A percentile compares a stretch with the other conserved stretches of the same genome.
These are phyloP conservation scores for Suillus spraguei DNA, from an alignment of 768 basidiomycete genomes.

Conservation along the genomic window DNA sequence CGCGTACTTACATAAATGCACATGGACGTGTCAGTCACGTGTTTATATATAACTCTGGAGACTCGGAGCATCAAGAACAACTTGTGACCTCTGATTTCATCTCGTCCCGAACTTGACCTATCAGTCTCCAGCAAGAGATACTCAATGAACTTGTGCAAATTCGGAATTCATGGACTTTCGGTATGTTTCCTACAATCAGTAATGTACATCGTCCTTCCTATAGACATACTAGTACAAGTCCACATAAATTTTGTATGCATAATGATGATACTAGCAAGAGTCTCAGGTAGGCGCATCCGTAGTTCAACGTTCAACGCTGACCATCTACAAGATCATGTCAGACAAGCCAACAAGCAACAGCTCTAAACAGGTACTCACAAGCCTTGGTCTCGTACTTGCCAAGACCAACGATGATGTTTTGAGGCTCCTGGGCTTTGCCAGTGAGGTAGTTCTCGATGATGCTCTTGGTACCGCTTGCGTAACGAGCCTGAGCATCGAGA, in stretches of 20 bases:
- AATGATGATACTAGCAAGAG: not conserved
- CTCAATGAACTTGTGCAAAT: not conserved
- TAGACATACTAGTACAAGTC: not conserved
- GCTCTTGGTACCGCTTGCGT: conserved; percentile 69
- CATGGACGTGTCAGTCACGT: no score
- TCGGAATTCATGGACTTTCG: not conserved
- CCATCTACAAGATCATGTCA: conserved; percentile 13
- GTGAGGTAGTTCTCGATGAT: conserved; percentile 75
- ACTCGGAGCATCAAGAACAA: no score
- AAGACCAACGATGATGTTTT: conserved; percentile 79
- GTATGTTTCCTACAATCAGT: not conserved
- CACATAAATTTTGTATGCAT: not conserved
- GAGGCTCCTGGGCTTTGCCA: conserved; percentile 67
- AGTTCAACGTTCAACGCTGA: conserved; percentile 13
- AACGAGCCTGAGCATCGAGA: conserved; percentile 86
- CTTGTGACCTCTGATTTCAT: no score
- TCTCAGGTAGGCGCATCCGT: not conserved
- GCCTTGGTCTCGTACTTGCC: conserved; percentile 56
- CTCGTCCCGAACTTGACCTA: not conserved
- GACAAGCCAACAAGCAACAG: not conserved
- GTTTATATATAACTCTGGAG: no score
- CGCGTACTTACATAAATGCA: no score
- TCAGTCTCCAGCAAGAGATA: not conserved
- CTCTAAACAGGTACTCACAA: conserved; percentile 33
- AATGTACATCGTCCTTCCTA: conserved; percentile 1